Conservation (phyloP, 768 basidiomycete species). For the Sporobolomyces phaffii region DNA sequence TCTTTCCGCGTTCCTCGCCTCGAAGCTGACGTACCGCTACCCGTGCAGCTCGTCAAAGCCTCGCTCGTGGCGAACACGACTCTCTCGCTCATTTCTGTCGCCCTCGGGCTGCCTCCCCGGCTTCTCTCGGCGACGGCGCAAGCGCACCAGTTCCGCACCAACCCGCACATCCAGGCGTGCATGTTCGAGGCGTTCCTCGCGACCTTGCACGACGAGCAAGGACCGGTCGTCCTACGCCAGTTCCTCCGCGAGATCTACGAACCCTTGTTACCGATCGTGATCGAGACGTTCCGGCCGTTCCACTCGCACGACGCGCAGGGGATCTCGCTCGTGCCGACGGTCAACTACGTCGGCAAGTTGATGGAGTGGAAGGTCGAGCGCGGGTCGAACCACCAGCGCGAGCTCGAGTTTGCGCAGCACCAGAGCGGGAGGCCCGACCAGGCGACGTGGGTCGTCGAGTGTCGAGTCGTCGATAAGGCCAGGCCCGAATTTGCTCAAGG, state of each 20-base stretch:
- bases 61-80: constrained; percentile 12
- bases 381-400: not conserved
- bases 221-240: not conserved
- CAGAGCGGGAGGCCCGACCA: not conserved
- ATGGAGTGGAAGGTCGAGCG: constrained; percentile 2
- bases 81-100: constrained; percentile 13
- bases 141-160: not conserved
- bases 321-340: not conserved
- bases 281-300: not conserved
- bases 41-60: constrained; percentile 11
- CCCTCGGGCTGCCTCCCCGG: not conserved
- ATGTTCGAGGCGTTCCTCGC: constrained; percentile 23
- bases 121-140: not conserved
- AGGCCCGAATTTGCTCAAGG: not conserved
- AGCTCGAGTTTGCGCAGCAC: not conserved
- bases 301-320: not conserved
- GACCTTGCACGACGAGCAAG: constrained; percentile 10
- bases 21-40: not conserved
- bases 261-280: not conserved
- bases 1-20: not conserved
- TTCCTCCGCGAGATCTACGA: constrained; percentile 14
- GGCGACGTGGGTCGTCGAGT: constrained; percentile 3
- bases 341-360: constrained; percentile 1
- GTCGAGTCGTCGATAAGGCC: not conserved
- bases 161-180: constrained; percentile 13